Conservation (phyloP, 352 stramenopile genomes). For the Phytopythium cucurbitacearum region DNA sequence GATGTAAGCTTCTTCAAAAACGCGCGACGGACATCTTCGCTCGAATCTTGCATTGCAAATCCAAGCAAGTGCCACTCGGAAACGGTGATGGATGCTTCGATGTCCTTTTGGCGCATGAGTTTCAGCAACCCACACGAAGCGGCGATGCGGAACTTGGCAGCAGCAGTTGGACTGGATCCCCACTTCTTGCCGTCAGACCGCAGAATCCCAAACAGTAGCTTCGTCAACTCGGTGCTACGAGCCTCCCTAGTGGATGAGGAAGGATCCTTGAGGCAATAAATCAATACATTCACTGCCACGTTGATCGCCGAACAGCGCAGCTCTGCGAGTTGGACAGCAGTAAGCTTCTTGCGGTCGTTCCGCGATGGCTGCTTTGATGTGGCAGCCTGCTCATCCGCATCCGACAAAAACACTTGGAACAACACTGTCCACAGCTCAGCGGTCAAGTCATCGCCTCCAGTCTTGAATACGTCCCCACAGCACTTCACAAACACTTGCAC, state of each 20-base stretch:
- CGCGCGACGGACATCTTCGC: slow-evolving; percentile 56
- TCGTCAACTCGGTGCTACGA: slow-evolving; percentile 32
- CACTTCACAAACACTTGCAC: slow-evolving; percentile 62
- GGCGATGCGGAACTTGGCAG: slow-evolving; percentile 40
- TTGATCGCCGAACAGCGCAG: slow-evolving; percentile 57
- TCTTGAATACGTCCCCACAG: slow-evolving; percentile 23
- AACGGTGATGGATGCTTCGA: slow-evolving; percentile 49
- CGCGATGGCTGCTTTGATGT: slow-evolving; percentile 2
- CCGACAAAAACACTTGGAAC: slow-evolving; percentile 37
- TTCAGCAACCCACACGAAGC: slow-evolving; percentile 62
- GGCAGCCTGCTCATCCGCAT: slow-evolving; percentile 5
- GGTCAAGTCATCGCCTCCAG: slow-evolving; percentile 7
- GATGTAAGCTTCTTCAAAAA: slow-evolving; percentile 78
- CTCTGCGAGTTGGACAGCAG: slow-evolving; percentile 27
- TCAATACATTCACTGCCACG: slow-evolving; percentile 52
- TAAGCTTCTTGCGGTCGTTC: slow-evolving; percentile 16
- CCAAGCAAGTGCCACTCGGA: slow-evolving; percentile 78
- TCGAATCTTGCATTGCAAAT: slow-evolving; percentile 70
- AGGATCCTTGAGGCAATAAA: slow-evolving; percentile 27
- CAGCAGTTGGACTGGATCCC: slow-evolving; percentile 26
- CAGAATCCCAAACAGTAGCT: slow-evolving; percentile 58
- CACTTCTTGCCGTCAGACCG: slow-evolving; percentile 51
- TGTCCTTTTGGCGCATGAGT: slow-evolving; percentile 41
- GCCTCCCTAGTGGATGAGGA: slow-evolving; percentile 10
- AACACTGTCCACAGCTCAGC: slow-evolving; percentile 39